A percentile compares a stretch with the other conserved stretches of the same genome.
These are phyloP conservation scores for Geosmithia morbida DNA, from an alignment of 2,329 filamentous ascomycete genomes.

Conservation along the genomic window DNA sequence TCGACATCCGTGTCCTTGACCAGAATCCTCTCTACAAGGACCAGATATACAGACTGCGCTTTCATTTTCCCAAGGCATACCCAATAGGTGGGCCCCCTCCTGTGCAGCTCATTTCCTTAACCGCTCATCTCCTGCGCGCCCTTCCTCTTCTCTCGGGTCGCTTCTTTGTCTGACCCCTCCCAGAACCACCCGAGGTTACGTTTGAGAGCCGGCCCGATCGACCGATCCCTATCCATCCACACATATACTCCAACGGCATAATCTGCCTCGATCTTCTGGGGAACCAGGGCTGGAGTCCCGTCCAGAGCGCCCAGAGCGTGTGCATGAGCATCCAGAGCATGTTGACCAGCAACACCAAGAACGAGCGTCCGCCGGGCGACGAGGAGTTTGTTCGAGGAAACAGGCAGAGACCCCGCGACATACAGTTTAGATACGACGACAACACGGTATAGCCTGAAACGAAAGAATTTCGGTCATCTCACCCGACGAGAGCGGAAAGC, in stretches of 20 bases:
- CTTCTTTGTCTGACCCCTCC: neutral
- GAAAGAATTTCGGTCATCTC: neutral
- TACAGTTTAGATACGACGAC: slow-evolving; percentile 90
- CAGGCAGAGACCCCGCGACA: slow-evolving; percentile 67
- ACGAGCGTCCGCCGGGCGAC: slow-evolving; percentile 81
- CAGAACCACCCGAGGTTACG: slow-evolving; percentile 89
- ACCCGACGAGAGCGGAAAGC: neutral
- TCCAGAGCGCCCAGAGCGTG: slow-evolving; percentile 92
- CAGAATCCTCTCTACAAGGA: slow-evolving; percentile 74
- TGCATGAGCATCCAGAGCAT: slow-evolving; percentile 98
- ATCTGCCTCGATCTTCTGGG: slow-evolving; percentile 93
- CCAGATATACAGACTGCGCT: slow-evolving; percentile 73
- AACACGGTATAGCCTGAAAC: slow-evolving; percentile 45
- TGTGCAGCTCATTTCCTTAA: neutral
- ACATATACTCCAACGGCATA: slow-evolving; percentile 97
- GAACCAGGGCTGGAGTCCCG: slow-evolving; percentile 81
- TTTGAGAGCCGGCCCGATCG: slow-evolving; percentile 55
- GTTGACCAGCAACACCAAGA: slow-evolving; percentile 87
- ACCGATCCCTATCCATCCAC: slow-evolving; percentile 83
- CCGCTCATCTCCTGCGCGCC: neutral
- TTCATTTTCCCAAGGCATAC: slow-evolving; percentile 71
- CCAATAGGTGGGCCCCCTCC: slow-evolving; percentile 59
- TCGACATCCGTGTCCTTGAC: slow-evolving; percentile 87
- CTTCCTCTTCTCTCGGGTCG: neutral
- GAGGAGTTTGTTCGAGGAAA: slow-evolving; percentile 79